Evolutionary conservation across 177 flowering plant genomes (phyloP), one percentile per base, ranked within the genome.

Genomic region (Vitis hybrid): DNA sequence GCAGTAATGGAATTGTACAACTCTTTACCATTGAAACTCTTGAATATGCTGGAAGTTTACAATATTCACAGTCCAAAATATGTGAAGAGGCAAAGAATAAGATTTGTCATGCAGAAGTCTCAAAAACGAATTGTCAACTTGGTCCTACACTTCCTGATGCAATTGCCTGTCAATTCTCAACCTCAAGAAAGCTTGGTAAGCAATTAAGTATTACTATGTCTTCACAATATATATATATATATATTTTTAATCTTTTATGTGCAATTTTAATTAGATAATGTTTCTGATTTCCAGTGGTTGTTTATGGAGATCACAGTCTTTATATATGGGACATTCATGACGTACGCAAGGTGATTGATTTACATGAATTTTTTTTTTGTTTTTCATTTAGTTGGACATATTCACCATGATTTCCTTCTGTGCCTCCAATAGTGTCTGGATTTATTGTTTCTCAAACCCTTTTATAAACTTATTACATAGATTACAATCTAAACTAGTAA

Each of bases 251-350:
- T 62, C 1, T 55, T 24, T 63, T 65, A 30, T 56, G 12, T 60
- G 14, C 35, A 66, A 12, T 64, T 49, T 58, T 50, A 66, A 77
- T 64, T 57, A 10, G 6, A 56, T 1, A 6, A 21, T 55, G 13
- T 69, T 60, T 69, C 61, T 70, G 27, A 67, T 78, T 79, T 83
- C 80, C 87, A 91, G 97, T 85, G 70, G 90, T 89, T 76, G 72
- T 91, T 72, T 91, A 89, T 77, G 88, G 76, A 80, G 89, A 89
- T 84, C 92, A 79, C 76, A 85, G 84, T 74, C 85, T 91, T 60
- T 82, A 81, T 71, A 61, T 88, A 67, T 89, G 97, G 96, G 82
- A 88, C 52, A 65, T 89, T 19, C 74, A 74, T 66, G 88, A 86
- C 69, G 64, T 71, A 32, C 62, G 51, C 54, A 77, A 88, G 91